These are phyloP conservation scores for Sequoiadendron giganteum DNA, from an alignment of 75 land plant species.

Conservation along the genomic window DNA sequence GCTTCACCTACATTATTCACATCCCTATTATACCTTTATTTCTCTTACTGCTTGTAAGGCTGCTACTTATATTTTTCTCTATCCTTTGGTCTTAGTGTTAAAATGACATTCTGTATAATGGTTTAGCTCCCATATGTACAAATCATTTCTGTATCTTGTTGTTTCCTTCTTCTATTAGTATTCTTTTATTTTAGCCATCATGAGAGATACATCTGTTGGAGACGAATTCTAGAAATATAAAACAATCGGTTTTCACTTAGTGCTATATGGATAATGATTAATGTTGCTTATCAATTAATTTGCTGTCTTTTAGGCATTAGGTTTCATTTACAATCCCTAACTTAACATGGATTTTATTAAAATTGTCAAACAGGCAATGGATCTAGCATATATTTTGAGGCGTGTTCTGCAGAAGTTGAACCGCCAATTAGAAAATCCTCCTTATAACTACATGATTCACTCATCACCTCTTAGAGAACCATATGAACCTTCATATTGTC, in stretches of 20 bases:
- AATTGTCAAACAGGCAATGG: slow-evolving; percentile 39
- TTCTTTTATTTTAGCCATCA: not conserved
- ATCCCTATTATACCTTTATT: not conserved
- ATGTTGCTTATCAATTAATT: not conserved
- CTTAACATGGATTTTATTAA: not conserved
- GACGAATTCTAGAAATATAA: not conserved
- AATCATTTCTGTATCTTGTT: not conserved
- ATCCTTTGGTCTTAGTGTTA: not conserved
- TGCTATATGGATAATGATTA: not conserved
- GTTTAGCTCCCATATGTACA: not conserved
- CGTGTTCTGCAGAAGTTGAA: slow-evolving; percentile 60
- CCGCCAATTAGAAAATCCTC: slow-evolving; percentile 58
- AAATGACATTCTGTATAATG: not conserved
- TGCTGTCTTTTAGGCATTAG: not conserved
- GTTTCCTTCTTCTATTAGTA: not conserved
- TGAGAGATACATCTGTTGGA: not conserved
- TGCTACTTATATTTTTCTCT: not conserved
- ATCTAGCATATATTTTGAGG: slow-evolving; percentile 70
- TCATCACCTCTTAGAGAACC: slow-evolving; percentile 51
- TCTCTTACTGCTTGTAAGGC: not conserved
- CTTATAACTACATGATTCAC: slow-evolving; percentile 86
- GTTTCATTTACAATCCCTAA: not conserved
- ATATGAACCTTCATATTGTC: slow-evolving; percentile 29
- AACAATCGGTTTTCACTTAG: not conserved
- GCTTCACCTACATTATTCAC: not conserved